phyloP scores from a whole-genome alignment of 352 stramenopile species.

The Phytophthora citrophthora region DNA sequence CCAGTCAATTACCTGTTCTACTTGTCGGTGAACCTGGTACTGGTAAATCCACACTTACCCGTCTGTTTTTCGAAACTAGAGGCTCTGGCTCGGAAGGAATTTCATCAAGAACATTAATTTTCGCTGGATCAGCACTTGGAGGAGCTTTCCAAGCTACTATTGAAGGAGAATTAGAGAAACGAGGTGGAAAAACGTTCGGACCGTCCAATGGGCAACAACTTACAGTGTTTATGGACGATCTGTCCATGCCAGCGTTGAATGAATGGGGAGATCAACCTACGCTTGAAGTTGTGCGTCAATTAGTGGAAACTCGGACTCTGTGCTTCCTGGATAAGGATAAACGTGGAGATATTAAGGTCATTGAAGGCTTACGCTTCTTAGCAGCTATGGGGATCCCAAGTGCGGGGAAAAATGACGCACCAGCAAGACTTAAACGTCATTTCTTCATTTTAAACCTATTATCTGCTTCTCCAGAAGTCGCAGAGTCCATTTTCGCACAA shows the following conservation, averaged over 20 bases:
- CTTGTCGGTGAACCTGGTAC: conserved; percentile 88
- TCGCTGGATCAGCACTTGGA: conserved; percentile 82
- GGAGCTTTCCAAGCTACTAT: conserved; percentile 84
- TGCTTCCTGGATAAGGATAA: conserved; percentile 90
- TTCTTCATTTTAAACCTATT: conserved; percentile 91
- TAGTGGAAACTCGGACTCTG: conserved; percentile 69
- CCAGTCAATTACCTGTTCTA: conserved; percentile 67
- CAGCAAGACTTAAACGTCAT: conserved; percentile 89
- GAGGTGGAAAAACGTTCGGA: conserved; percentile 82
- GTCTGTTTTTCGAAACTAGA: conserved; percentile 76
- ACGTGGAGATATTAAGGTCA: conserved; percentile 76
- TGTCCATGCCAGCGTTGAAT: conserved; percentile 73
- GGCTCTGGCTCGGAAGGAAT: conserved; percentile 41
- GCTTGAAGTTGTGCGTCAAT: conserved; percentile 74
- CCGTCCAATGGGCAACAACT: conserved; percentile 74
- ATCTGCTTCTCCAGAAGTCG: conserved; percentile 71
- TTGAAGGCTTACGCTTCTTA: conserved; percentile 74
- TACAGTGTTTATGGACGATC: conserved; percentile 83
- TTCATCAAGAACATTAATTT: conserved; percentile 87
- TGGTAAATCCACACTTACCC: conserved; percentile 85
- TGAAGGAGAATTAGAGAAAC: conserved; percentile 79
- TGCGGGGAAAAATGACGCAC: conserved; percentile 85
- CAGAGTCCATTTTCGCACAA: conserved; percentile 89
- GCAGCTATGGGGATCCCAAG: conserved; percentile 67
- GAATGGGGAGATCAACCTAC: conserved; percentile 81